These are phyloP conservation scores for Serendipita sp. DNA, from an alignment of 768 basidiomycete species.

Conservation along the genomic window DNA sequence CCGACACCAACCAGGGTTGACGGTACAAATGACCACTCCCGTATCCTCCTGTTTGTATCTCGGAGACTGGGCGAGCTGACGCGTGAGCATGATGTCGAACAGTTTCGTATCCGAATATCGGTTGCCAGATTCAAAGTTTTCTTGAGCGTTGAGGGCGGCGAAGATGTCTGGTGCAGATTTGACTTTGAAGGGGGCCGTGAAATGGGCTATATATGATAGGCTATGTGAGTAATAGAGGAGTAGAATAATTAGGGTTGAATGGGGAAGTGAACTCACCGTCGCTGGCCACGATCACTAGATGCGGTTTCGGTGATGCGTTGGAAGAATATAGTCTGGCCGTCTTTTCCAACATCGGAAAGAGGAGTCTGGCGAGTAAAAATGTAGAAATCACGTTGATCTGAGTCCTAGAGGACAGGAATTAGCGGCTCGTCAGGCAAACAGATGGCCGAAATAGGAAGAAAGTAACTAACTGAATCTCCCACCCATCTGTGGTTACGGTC, in stretches of 20 bases:
- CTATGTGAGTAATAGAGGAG: background rate
- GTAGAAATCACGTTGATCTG: constrained; percentile 9
- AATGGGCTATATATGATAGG: background rate
- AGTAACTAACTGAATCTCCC: constrained; percentile 7
- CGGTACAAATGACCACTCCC: background rate
- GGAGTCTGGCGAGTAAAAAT: constrained; percentile 5
- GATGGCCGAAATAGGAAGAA: background rate
- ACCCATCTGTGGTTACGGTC: constrained; percentile 6
- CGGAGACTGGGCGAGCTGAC: background rate
- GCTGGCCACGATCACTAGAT: constrained; percentile 2
- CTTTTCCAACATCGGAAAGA: too few relatives aligned
- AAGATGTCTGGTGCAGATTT: background rate
- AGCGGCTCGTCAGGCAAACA: too few relatives aligned
- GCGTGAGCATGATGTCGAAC: background rate
- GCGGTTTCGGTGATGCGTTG: too few relatives aligned
- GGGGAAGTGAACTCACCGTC: background rate
- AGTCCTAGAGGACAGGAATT: background rate
- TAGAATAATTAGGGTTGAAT: background rate
- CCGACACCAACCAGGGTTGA: constrained; percentile 8
- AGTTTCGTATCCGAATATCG: background rate
- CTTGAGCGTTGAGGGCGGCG: background rate
- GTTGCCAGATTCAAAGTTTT: background rate
- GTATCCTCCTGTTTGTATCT: background rate
- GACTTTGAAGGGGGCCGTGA: background rate
- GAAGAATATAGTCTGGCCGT: too few relatives aligned